Evolutionary conservation across 345 rosid species (phyloP), one percentile per base, ranked within the genome.

Genomic region (Noccaea bulbosa): DNA sequence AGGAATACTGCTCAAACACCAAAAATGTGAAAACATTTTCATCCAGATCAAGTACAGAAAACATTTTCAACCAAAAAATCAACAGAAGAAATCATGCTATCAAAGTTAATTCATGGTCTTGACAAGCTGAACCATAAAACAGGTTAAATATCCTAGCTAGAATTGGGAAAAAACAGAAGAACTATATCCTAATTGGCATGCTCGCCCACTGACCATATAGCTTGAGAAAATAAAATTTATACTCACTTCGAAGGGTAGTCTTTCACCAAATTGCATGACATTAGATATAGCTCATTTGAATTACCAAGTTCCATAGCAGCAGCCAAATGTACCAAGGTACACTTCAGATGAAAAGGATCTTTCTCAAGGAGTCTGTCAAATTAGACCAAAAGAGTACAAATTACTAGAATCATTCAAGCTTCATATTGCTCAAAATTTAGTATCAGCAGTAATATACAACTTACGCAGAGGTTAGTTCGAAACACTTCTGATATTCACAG

Each of bases 241-340:
- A 68, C 96, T 87, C 83, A 94, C 98, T 87, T 94, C 58, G 89
- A 93, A 69, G 98, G 98, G 73, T 91, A 83, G 81, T 94, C 98
- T 85, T 94, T 89, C 69, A 91, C 96, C 80, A 94, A 81, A 83
- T 88, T 94, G 79, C 96, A 91, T 6, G 99, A 88, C 96, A 91
- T 89, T 43, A 89, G 77, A 80, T 94, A 94, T 5, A 94, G 96
- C 83, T 94, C 99, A 83, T 91, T 94, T 56, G 99, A 88, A 80
- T 91, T 84, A 55, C 97, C 93, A 76, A 94, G 97, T 77, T 94
- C 99, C 90, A 85, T 81, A 35, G 97, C 99, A 40, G 97, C 90
- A 40, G 98, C 89, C 73, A 94, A 81, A 81, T 94, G 97, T 63
- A 91, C 93, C 78, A 88, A 63, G 5, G 93, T 91, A 72, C 87